Conservation (phyloP, 192 early-diverging fungal genomes). For the Coemansia sp. region DNA sequence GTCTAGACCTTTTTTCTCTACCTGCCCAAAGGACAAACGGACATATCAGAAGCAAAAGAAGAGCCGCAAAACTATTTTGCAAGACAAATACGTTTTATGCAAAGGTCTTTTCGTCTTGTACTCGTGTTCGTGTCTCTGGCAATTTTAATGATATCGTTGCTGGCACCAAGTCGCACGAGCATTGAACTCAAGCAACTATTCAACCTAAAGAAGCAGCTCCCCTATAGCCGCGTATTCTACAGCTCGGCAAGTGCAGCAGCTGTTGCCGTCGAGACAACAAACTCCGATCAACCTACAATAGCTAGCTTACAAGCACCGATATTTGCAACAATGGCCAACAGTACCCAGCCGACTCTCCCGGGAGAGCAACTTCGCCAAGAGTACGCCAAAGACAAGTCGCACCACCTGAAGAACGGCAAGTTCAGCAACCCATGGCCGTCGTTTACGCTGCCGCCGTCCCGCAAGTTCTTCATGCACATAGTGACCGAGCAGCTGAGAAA, state of each 20-base stretch:
- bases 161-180: background rate
- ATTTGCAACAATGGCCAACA: conserved; percentile 3
- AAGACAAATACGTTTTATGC: background rate
- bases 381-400: conserved; percentile 27
- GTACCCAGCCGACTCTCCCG: background rate
- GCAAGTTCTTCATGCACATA: conserved; percentile 17
- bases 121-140: background rate
- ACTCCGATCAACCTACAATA: background rate
- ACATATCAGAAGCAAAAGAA: no score
- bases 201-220: background rate
- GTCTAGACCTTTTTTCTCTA: background rate
- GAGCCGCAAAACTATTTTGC: no score
- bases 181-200: background rate
- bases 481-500: conserved; percentile 11
- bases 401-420: conserved; percentile 56
- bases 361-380: conserved; percentile 18
- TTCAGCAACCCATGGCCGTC: conserved; percentile 70
- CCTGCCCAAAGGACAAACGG: no score
- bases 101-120: background rate
- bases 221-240: background rate
- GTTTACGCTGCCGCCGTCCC: background rate
- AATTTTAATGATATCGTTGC: background rate
- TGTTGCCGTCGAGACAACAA: background rate
- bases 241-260: background rate
- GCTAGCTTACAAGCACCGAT: background rate